A percentile compares a stretch with the other conserved stretches of the same genome.
Evolutionary conservation across 306 rosid genomes (phyloP).

Genomic region (Prosopis cineraria): DNA sequence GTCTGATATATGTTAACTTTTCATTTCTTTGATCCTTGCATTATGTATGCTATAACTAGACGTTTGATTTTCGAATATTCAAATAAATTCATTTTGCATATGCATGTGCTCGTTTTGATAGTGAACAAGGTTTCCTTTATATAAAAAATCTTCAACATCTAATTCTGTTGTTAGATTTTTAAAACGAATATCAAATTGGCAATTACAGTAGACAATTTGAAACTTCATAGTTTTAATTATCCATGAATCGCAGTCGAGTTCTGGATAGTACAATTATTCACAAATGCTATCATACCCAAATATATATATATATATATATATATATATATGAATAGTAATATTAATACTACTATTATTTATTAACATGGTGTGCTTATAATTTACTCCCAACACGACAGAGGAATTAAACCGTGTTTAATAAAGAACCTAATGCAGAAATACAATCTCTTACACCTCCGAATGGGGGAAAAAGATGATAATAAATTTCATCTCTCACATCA

Average conservation of each 20-base stretch:
- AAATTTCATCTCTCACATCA: neutral
- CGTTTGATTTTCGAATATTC: neutral
- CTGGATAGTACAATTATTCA: neutral
- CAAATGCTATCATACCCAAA: neutral
- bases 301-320: too few relatives aligned
- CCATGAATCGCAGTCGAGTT: neutral
- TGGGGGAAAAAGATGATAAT: neutral
- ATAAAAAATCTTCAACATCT: neutral
- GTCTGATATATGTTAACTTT: neutral
- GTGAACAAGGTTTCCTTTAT: neutral
- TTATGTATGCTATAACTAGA: neutral
- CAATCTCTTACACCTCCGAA: neutral
- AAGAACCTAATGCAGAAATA: neutral
- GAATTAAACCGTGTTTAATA: neutral
- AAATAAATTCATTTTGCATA: neutral
- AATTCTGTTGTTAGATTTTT: neutral
- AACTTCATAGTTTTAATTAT: neutral
- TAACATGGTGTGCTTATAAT: neutral
- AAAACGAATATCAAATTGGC: neutral
- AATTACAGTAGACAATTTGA: neutral
- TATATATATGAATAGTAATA: too few relatives aligned
- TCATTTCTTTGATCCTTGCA: neutral
- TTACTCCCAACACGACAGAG: neutral
- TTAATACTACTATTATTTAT: neutral
- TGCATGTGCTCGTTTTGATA: neutral